Evolutionary conservation across 768 basidiomycete genomes (phyloP), one percentile per base, ranked within the genome.

Genomic region (Boletus coccyginus): DNA sequence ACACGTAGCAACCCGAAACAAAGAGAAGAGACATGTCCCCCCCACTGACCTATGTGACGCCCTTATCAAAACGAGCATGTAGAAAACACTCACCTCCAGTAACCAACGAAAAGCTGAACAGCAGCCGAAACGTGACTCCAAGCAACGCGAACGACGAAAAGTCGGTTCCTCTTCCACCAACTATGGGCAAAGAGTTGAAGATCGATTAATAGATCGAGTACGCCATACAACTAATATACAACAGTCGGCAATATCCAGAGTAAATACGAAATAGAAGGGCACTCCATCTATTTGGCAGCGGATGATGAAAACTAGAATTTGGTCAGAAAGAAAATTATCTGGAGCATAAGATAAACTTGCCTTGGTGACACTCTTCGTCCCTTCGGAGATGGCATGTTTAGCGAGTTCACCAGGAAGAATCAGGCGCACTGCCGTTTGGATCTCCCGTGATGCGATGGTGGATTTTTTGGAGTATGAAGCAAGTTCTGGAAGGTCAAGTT

Each of bases 391-490:
- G 53, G 96, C 96, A 72, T 98, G 96, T 81, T 98, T 98, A 69
- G 94, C 91, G 43, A 98, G 85, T 77, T 98, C 95, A 76, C 94
- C 96, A 58, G 95, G 94, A 29, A 98, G 87, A 69, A 98, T 97
- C 44, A 96, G 82, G 55, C 95, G 90, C 49, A 97, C 95, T 40
- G 92, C 83, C 32, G 96, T 98, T 76, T 98, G 96, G 69, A 98
- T 98, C 76, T 98, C 96, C 57, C 96, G 91, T 24, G 94, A 97
- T 19, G 95, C 96, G 73, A 98, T 98, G 43, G 96, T 98, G 4
- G 96, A 97, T 77, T 97, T 96, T 85, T 98, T 96, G 53, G 95
- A 97, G 82, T 98, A 98, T 1, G 92, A 84, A 53, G 95, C 94
- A 68, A 98, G 93, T 77, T 96, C 91, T 93, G 24, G 17, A 65